Evolutionary conservation across 1,284 basidiomycete species (phyloP).

Genomic region (Puccinia horiana): DNA sequence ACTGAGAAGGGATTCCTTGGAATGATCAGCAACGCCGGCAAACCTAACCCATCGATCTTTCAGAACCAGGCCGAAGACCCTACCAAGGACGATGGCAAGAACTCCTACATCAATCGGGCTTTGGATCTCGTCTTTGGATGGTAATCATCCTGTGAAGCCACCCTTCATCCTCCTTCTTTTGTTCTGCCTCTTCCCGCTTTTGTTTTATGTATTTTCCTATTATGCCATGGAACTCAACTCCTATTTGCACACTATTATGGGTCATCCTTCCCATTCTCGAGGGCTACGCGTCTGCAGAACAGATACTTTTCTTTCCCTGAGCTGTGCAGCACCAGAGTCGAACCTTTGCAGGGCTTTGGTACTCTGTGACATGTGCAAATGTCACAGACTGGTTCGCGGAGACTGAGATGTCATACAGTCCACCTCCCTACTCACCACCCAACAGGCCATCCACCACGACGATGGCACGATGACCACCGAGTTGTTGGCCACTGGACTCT

Average conservation of each 20-base stretch:
- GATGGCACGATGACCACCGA: slow-evolving; percentile 8
- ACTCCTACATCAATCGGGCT: slow-evolving; percentile 40
- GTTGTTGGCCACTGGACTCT: slow-evolving; percentile 66
- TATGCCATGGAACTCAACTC: neutral
- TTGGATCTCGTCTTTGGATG: slow-evolving; percentile 44
- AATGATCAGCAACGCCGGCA: slow-evolving; percentile 31
- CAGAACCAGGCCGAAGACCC: neutral
- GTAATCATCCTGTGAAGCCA: neutral
- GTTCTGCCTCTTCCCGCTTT: neutral
- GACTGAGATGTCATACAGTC: slow-evolving; percentile 1
- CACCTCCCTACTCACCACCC: neutral
- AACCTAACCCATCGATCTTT: slow-evolving; percentile 43
- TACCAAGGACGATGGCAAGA: neutral
- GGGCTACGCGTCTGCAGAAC: no score
- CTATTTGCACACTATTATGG: neutral
- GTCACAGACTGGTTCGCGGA: neutral
- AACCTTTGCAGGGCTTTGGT: no score
- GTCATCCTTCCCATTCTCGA: no score
- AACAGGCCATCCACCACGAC: no score
- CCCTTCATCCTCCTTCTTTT: neutral
- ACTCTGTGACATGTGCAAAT: no score
- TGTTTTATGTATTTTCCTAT: neutral
- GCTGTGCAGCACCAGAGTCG: no score
- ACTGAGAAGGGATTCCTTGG: slow-evolving; percentile 25
- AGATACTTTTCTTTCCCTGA: no score